phyloP scores from a whole-genome alignment of 1,284 basidiomycete species.

The Leccinum subrobustum region DNA sequence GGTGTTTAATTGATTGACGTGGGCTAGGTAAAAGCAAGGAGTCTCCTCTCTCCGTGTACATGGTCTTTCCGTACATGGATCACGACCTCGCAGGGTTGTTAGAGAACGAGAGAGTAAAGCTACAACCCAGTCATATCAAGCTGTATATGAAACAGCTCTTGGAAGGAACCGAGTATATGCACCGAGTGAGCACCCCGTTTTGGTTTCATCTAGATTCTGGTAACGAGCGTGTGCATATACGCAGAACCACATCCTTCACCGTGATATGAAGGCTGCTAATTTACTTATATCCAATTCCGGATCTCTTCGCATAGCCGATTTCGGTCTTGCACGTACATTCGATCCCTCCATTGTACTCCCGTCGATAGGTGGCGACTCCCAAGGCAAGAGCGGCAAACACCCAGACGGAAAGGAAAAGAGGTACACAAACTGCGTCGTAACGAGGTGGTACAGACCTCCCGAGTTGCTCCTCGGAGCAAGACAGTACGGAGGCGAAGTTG shows the following conservation, averaged over 20 bases:
- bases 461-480: slow-evolving; percentile 90
- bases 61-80: slow-evolving; percentile 99
- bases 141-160: slow-evolving; percentile 94
- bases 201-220: background rate
- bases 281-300: slow-evolving; percentile 90
- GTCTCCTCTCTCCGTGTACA: slow-evolving; percentile 81
- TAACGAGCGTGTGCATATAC: slow-evolving; percentile 3
- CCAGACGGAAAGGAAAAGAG: slow-evolving; percentile 57
- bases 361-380: slow-evolving; percentile 19
- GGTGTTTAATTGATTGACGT: slow-evolving; percentile 5
- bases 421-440: slow-evolving; percentile 99
- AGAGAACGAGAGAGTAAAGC: slow-evolving; percentile 84
- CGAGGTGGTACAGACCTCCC: slow-evolving; percentile 96
- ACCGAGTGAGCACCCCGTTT: slow-evolving; percentile 55
- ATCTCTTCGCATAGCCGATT: slow-evolving; percentile 89
- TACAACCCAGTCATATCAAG: slow-evolving; percentile 86
- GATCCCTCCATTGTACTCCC: slow-evolving; percentile 48
- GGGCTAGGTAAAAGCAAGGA: slow-evolving; percentile 55
- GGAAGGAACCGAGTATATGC: slow-evolving; percentile 94
- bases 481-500: slow-evolving; percentile 91
- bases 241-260: slow-evolving; percentile 93
- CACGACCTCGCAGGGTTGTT: slow-evolving; percentile 96
- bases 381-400: slow-evolving; percentile 39
- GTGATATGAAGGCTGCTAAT: slow-evolving; percentile 99
- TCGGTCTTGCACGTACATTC: slow-evolving; percentile 87